phyloP scores from a whole-genome alignment of 2,329 filamentous ascomycete genomes.

The Calycina marina region DNA sequence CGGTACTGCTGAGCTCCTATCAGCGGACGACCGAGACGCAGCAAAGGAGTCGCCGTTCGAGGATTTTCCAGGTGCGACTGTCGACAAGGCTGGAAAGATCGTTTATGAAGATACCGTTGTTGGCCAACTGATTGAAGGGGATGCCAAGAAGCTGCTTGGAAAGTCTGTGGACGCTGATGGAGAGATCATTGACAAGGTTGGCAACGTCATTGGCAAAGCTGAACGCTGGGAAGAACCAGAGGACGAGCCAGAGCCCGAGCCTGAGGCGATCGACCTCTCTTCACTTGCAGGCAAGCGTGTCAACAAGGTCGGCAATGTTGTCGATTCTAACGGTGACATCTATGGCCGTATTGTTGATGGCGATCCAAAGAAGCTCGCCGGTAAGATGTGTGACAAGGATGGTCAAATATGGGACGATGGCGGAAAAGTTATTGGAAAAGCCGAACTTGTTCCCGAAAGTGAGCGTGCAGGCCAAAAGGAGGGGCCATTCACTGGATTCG shows the following conservation, averaged over 20 bases:
- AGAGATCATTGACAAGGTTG: slow-evolving; percentile 48
- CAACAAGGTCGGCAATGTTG: slow-evolving; percentile 43
- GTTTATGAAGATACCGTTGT: slow-evolving; percentile 42
- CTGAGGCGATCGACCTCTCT: slow-evolving; percentile 37
- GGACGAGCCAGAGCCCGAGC: slow-evolving; percentile 26
- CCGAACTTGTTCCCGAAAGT: slow-evolving; percentile 44
- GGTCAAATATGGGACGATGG: slow-evolving; percentile 59
- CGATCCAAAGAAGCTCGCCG: slow-evolving; percentile 46
- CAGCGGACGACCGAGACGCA: slow-evolving; percentile 36
- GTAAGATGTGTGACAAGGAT: slow-evolving; percentile 48
- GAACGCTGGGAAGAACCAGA: slow-evolving; percentile 48
- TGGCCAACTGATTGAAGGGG: slow-evolving; percentile 53
- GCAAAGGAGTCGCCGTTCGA: slow-evolving; percentile 38
- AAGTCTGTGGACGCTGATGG: slow-evolving; percentile 60
- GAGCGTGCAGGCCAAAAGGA: slow-evolving; percentile 32
- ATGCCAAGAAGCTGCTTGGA: slow-evolving; percentile 46
- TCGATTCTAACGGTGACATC: slow-evolving; percentile 32
- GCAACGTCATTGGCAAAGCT: slow-evolving; percentile 48
- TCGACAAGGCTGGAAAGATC: slow-evolving; percentile 53
- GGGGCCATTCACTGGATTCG: slow-evolving; percentile 43
- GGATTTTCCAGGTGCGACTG: slow-evolving; percentile 38
- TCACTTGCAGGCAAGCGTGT: slow-evolving; percentile 50
- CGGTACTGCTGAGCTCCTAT: slow-evolving; percentile 50
- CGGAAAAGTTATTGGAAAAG: slow-evolving; percentile 52
- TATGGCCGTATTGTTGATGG: slow-evolving; percentile 51